Evolutionary conservation across 306 rosid species (phyloP).

Genomic region (Fragaria ananassa): DNA sequence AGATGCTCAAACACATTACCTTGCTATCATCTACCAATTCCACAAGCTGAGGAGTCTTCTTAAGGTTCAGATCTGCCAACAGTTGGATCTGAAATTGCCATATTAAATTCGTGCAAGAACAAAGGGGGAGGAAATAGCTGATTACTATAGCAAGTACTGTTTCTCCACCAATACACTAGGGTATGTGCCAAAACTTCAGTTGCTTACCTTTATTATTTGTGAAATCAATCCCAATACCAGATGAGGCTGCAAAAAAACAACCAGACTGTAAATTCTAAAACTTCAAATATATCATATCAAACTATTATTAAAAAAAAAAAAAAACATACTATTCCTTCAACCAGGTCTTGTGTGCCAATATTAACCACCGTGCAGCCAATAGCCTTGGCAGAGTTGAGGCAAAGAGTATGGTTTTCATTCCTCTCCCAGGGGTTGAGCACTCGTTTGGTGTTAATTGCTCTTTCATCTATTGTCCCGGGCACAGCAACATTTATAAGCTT

Average conservation of each 20-base stretch:
- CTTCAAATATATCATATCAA: neutral
- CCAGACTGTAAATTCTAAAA: constrained; percentile 21
- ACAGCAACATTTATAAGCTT: constrained; percentile 98
- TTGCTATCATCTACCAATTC: constrained; percentile 84
- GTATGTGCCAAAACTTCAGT: constrained; percentile 19
- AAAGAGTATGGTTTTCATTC: constrained; percentile 92
- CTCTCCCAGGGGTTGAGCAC: constrained; percentile 82
- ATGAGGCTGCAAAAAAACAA: constrained; percentile 75
- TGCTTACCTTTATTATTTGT: constrained; percentile 88
- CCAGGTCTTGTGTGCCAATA: constrained; percentile 85
- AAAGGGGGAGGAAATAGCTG: constrained; percentile 12
- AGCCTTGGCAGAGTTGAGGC: constrained; percentile 99
- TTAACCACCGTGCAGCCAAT: constrained; percentile 98
- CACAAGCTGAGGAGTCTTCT: constrained; percentile 95
- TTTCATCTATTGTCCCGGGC: constrained; percentile 95
- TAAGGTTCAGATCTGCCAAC: constrained; percentile 90
- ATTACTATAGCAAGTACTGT: constrained; percentile 17
- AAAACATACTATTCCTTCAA: constrained; percentile 89
- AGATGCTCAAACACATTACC: constrained; percentile 35
- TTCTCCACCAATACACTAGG: neutral
- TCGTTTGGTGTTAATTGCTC: constrained; percentile 77
- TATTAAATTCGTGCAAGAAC: constrained; percentile 11
- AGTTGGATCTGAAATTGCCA: constrained; percentile 78
- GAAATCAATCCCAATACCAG: constrained; percentile 89
- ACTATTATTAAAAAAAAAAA: constrained; percentile 6